Evolutionary conservation across 345 rosid genomes (phyloP).

Genomic region (Sapria himalayana): DNA sequence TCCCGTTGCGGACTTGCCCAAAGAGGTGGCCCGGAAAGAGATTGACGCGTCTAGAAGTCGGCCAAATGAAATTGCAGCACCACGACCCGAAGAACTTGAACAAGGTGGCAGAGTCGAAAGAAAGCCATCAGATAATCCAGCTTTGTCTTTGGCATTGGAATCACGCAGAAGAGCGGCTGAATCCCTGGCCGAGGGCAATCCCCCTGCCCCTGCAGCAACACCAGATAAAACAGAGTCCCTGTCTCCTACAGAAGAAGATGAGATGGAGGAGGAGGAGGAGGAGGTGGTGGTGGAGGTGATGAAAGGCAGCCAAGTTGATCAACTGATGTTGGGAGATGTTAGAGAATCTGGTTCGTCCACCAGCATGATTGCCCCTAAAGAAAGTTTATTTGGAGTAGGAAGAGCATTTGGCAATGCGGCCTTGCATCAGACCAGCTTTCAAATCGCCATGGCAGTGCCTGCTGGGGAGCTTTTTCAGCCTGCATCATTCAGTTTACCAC

Average conservation of each 20-base stretch:
- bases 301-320: constrained; percentile 31
- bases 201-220: too few relatives aligned
- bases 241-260: constrained; percentile 68
- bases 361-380: constrained; percentile 22
- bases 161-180: too few relatives aligned
- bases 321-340: constrained; percentile 45
- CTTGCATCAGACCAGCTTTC: constrained; percentile 21
- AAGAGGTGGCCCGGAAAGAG: too few relatives aligned
- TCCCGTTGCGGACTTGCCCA: too few relatives aligned
- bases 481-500: constrained; percentile 66
- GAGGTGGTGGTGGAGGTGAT: constrained; percentile 88
- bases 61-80: too few relatives aligned
- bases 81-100: too few relatives aligned
- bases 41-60: too few relatives aligned
- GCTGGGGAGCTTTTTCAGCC: constrained; percentile 75
- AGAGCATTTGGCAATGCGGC: constrained; percentile 38
- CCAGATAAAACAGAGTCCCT: too few relatives aligned
- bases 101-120: too few relatives aligned
- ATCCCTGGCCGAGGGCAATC: too few relatives aligned
- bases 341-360: constrained; percentile 50
- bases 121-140: too few relatives aligned
- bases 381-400: constrained; percentile 70
- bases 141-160: too few relatives aligned
- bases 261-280: constrained; percentile 95
- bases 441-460: constrained; percentile 37